Evolutionary conservation across 2,329 filamentous ascomycete genomes (phyloP), one percentile per base, ranked within the genome.

Genomic region (Aspergillus sp.): DNA sequence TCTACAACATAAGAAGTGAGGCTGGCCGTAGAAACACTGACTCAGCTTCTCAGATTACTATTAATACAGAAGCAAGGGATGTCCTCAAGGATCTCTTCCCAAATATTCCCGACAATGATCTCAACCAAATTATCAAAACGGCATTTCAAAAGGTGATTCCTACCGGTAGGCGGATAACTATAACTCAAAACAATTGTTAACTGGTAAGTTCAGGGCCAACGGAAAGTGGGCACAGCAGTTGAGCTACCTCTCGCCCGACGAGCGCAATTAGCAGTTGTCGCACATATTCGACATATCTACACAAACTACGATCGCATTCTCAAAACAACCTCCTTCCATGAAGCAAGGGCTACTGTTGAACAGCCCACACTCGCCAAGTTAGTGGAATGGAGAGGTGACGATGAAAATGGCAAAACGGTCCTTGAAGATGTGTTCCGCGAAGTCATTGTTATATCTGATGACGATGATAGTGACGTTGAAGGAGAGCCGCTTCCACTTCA

Each of bases 341-440:
- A 84, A 57, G 84, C 84, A 27, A 78, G 86, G 57, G 72, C 75
- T 39, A 68, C 75, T 37, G 82, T 87, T 23, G 84, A 87, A 69
- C 79, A 81, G 52, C 73, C 76, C 5, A 83, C 80, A 47, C 72
- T 87, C 21, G 76, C 79, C 21, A 84, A 82, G 66, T 73, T 88
- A 45, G 80, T 85, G 52, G 80, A 85, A 68, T 88, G 86, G 86
- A 79, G 84, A 58, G 85, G 85, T 47, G 83, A 87, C 68, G 79
- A 82, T 65, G 81, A 83, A 60, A 79, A 70, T 73, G 80, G 68
- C 67, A 75, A 75, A 51, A 75, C 76, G 44, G 82, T 83, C 52
- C 74, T 86, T 21, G 84, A 87, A 66, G 84, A 87, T 63, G 82
- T 85, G 31, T 84, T 87, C 53, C 81, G 83, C 50, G 85, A 88